Evolutionary conservation across 2,329 filamentous ascomycete genomes (phyloP), one percentile per base, ranked within the genome.

Genomic region (Botrytis fragariae): DNA sequence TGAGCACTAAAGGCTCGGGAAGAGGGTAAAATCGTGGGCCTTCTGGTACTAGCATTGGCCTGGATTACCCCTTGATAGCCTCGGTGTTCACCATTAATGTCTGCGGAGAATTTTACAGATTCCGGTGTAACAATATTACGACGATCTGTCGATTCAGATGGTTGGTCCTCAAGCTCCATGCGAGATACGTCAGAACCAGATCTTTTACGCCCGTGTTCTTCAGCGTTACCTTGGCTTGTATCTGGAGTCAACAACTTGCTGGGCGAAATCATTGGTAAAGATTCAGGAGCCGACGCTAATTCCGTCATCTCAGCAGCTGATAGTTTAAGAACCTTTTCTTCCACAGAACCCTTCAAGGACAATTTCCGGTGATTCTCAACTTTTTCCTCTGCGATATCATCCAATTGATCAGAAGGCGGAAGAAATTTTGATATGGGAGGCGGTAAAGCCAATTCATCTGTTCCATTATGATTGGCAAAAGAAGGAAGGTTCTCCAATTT

Each of bases 281-380:
- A 90, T 42, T 89, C 87, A 9, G 88, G 87, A 1, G 86, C 84
- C 42, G 84, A 85, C 22, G 87, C 86, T 74, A 91, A 81, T 74
- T 88, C 86, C 71, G 88, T 86, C 79, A 91, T 89, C 77, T 89
- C 87, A 54, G 84, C 86, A 12, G 87, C 87, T 0, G 88, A 89
- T 39, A 91, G 83, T 54, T 87, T 85, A 72, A 87, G 84, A 64
- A 89, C 81, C 65, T 74, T 75, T 44, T 73, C 74, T 85, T 86
- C 74, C 62, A 74, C 74, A 18, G 57, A 63, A 64, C 75, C 78
- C 3, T 76, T 72, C 6, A 75, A 60, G 16, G 79, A 79, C 20
- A 75, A 62, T 57, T 78, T 79, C 48, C 77, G 74, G 37, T 74
- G 74, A 59, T 76, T 79, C 39, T 73, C 75, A 42, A 72, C 32